Conservation (phyloP, 202 grass and related monocot genomes). For the Eragrostis tef region DNA sequence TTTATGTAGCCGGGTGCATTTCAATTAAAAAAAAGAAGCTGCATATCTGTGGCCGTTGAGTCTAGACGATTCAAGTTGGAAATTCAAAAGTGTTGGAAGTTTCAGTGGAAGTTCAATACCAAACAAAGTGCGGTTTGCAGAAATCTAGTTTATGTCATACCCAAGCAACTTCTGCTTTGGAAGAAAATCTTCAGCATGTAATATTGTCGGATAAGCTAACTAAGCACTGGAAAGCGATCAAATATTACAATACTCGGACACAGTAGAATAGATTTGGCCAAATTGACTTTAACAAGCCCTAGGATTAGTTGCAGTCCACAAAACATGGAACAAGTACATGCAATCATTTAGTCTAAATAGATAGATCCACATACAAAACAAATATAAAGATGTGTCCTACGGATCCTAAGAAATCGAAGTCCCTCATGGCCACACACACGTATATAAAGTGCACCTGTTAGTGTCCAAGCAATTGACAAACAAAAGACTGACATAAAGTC, state of each 20-base stretch:
- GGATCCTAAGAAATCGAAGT: not conserved
- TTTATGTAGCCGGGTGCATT: no score
- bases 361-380: not conserved
- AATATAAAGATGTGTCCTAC: conserved; percentile 7
- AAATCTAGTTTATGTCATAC: not conserved
- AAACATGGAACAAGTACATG: not conserved
- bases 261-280: not conserved
- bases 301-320: not conserved
- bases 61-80: not conserved
- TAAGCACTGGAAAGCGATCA: conserved; percentile 7
- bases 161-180: not conserved
- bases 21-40: not conserved
- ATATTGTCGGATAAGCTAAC: not conserved
- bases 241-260: not conserved
- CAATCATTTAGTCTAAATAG: not conserved
- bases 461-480: conserved; percentile 23
- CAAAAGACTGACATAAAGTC: not conserved
- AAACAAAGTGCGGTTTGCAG: not conserved
- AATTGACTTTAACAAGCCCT: conserved; percentile 12
- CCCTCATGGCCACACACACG: not conserved
- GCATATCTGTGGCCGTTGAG: not conserved
- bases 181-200: not conserved
- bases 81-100: not conserved
- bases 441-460: not conserved
- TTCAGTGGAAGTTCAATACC: not conserved